Evolutionary conservation across 2,329 filamentous ascomycete species (phyloP).

Genomic region (Ophiostoma angusticollis): DNA sequence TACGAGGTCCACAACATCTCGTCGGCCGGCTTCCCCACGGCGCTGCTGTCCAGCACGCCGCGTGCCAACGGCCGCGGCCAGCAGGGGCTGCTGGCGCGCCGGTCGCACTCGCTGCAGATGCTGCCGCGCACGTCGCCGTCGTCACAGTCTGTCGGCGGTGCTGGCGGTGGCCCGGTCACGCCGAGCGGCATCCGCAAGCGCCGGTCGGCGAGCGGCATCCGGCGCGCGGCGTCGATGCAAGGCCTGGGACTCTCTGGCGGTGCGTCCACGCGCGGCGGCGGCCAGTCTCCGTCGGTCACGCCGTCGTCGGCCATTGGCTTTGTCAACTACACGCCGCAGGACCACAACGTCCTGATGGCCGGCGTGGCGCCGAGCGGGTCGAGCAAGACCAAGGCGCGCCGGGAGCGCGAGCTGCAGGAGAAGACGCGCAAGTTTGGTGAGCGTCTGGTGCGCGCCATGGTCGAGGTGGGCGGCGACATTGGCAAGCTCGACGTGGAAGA

Average conservation of each 20-base stretch:
- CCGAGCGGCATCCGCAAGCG: constrained; percentile 23
- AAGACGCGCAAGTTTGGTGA: constrained; percentile 56
- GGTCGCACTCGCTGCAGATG: constrained; percentile 18
- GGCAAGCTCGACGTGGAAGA: constrained; percentile 22
- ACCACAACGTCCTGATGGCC: constrained; percentile 66
- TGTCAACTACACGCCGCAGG: constrained; percentile 79
- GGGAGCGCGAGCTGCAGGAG: constrained; percentile 79
- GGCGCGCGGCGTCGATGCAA: constrained; percentile 13
- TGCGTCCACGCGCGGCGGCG: constrained; percentile 8
- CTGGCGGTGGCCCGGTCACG: constrained; percentile 3
- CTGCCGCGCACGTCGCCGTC: constrained; percentile 10
- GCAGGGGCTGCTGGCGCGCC: constrained; percentile 12
- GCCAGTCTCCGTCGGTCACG: constrained; percentile 4
- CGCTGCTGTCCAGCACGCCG: constrained; percentile 7
- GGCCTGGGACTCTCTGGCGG: too few relatives aligned
- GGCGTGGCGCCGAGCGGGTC: constrained; percentile 87
- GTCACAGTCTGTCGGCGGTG: background rate
- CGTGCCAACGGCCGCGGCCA: constrained; percentile 1
- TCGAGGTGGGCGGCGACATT: constrained; percentile 58
- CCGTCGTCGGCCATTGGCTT: constrained; percentile 41
- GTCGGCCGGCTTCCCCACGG: background rate
- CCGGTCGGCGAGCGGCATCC: constrained; percentile 21
- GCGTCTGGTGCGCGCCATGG: constrained; percentile 54
- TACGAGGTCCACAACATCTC: too few relatives aligned
- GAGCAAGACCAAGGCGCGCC: constrained; percentile 84